These are phyloP conservation scores for Phalaenopsis equestris DNA, from an alignment of 106 monocot species.

Conservation along the genomic window DNA sequence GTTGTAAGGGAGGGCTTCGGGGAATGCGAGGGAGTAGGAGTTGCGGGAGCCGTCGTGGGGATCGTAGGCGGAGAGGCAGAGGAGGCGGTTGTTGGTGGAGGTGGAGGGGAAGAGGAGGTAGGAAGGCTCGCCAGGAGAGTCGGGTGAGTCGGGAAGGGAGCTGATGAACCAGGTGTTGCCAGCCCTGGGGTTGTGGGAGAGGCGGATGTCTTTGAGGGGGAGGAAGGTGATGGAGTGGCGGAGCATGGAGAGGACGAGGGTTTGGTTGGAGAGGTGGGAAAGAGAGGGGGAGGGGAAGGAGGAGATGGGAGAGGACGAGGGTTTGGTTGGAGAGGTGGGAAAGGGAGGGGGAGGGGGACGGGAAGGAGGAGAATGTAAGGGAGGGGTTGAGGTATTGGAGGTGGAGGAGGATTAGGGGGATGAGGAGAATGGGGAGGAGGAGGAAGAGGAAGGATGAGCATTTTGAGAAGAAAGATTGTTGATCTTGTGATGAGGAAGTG, in stretches of 20 bases:
- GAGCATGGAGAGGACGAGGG: not conserved
- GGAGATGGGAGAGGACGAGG: constrained; percentile 1
- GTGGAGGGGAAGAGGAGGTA: constrained; percentile 13
- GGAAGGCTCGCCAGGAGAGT: constrained; percentile 4
- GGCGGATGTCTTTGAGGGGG: constrained; percentile 34
- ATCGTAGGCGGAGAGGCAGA: constrained; percentile 10
- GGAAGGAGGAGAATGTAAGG: not conserved
- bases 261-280: not conserved
- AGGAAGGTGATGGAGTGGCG: constrained; percentile 17
- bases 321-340: not conserved
- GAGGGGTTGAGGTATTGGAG: not conserved
- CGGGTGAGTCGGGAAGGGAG: constrained; percentile 12
- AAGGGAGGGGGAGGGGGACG: not conserved
- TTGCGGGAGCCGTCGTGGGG: constrained; percentile 10
- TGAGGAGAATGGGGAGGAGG: not conserved
- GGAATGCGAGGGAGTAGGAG: constrained; percentile 9
- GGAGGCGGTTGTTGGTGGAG: not conserved
- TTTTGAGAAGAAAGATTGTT: not conserved
- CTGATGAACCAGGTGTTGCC: constrained; percentile 29
- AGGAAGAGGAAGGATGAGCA: not conserved
- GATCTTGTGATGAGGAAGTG: not conserved
- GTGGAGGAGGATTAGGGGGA: not conserved
- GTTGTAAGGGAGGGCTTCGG: constrained; percentile 11
- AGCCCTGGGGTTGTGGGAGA: constrained; percentile 10
- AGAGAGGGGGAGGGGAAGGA: not conserved